phyloP scores from a whole-genome alignment of 495 filamentous ascomycete genomes.

The Hypoxylon trugodes region DNA sequence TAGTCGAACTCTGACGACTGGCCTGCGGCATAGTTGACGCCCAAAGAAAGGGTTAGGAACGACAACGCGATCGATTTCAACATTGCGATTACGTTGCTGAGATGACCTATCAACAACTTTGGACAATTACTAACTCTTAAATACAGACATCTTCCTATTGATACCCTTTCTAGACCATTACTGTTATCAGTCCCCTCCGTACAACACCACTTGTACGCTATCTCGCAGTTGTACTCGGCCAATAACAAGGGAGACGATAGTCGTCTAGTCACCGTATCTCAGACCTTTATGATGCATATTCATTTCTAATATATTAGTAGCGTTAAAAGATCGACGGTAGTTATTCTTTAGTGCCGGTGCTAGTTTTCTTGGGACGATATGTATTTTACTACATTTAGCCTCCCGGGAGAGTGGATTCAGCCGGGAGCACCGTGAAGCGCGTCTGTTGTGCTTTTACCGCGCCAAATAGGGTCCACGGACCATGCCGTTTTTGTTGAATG shows the following conservation, averaged over 20 bases:
- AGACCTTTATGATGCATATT: not conserved
- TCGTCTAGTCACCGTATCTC: not conserved
- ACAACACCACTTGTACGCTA: not conserved
- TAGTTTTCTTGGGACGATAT: not conserved
- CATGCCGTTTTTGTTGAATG: no score
- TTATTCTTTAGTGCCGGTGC: not conserved
- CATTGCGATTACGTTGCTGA: not conserved
- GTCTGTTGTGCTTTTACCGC: not conserved
- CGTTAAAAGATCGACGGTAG: slow-evolving; percentile 19
- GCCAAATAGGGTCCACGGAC: not conserved
- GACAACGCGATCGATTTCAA: slow-evolving; percentile 3
- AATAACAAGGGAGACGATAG: slow-evolving; percentile 9
- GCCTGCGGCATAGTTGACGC: slow-evolving; percentile 14
- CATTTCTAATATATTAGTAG: slow-evolving; percentile 31
- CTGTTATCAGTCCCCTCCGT: not conserved
- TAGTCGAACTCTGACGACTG: slow-evolving; percentile 60
- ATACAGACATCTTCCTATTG: not conserved
- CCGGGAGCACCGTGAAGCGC: slow-evolving; percentile 2
- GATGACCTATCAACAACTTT: not conserved
- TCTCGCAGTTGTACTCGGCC: slow-evolving; percentile 4
- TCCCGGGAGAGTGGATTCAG: slow-evolving; percentile 15
- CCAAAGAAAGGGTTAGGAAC: slow-evolving; percentile 6
- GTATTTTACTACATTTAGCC: slow-evolving; percentile 19
- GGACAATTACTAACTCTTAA: not conserved
- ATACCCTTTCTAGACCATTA: not conserved